A percentile compares a stretch with the other conserved stretches of the same genome.
Evolutionary conservation across 768 basidiomycete species (phyloP).

Genomic region (Leucocoprinus leucothites): DNA sequence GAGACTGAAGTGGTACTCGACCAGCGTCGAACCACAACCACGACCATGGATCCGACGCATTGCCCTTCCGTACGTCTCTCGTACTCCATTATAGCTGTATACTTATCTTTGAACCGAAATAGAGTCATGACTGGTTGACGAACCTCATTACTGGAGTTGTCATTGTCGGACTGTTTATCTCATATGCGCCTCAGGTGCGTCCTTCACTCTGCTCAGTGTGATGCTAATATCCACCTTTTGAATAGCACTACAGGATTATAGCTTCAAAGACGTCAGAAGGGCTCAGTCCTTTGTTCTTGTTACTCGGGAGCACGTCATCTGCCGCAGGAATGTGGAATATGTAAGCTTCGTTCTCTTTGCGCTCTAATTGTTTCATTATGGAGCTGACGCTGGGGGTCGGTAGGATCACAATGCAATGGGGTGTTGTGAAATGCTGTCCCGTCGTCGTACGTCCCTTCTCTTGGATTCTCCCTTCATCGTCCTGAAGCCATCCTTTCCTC

Average conservation of each 20-base stretch:
- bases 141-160: slow-evolving; percentile 64
- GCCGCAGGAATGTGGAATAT: slow-evolving; percentile 86
- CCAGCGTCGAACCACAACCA: too few relatives aligned
- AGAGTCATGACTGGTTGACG: slow-evolving; percentile 76
- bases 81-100: too few relatives aligned
- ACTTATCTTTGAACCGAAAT: neutral
- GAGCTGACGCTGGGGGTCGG: slow-evolving; percentile 16
- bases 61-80: neutral
- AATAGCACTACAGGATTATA: slow-evolving; percentile 79
- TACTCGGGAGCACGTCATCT: slow-evolving; percentile 83
- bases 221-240: neutral
- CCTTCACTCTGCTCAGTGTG: neutral
- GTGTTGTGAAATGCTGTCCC: slow-evolving; percentile 76
- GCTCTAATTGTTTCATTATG: neutral
- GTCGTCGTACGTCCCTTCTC: slow-evolving; percentile 54
- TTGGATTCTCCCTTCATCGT: neutral
- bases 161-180: slow-evolving; percentile 69
- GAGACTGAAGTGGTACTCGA: too few relatives aligned
- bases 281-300: slow-evolving; percentile 86
- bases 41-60: slow-evolving; percentile 1
- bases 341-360: slow-evolving; percentile 38
- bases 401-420: slow-evolving; percentile 84
- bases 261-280: slow-evolving; percentile 77
- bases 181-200: slow-evolving; percentile 78
- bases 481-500: neutral